phyloP scores from a whole-genome alignment of 306 rosid species.

The Lathyrus oleraceus region DNA sequence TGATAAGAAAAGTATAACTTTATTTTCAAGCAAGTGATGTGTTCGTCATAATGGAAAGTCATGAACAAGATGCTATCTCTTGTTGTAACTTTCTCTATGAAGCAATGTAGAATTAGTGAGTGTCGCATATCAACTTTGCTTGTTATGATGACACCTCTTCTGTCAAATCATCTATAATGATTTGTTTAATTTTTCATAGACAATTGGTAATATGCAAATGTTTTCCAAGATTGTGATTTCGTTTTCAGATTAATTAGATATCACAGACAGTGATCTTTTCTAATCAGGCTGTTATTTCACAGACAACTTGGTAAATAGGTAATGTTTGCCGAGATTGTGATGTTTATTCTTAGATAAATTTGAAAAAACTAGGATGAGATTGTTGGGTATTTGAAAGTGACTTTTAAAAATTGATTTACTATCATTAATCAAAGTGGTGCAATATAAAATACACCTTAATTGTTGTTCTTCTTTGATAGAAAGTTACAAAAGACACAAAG shows the following conservation, averaged over 20 bases:
- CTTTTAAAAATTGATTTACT: not conserved
- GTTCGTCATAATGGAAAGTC: slow-evolving; percentile 37
- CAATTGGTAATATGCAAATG: not conserved
- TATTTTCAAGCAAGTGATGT: slow-evolving; percentile 40
- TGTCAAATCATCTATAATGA: not conserved
- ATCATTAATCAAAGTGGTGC: not conserved
- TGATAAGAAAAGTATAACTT: slow-evolving; percentile 24
- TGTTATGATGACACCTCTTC: not conserved
- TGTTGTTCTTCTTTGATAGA: not conserved
- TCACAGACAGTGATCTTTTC: no score
- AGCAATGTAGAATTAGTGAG: slow-evolving; percentile 43
- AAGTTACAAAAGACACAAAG: not conserved
- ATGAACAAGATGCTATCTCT: slow-evolving; percentile 35
- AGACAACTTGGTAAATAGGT: not conserved
- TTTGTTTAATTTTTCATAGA: not conserved
- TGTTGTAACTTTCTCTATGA: slow-evolving; percentile 31
- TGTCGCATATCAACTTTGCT: not conserved
- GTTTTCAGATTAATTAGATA: no score
- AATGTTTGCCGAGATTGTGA: not conserved
- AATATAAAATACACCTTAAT: not conserved
- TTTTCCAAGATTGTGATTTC: no score
- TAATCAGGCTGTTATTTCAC: no score
- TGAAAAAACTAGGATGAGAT: no score
- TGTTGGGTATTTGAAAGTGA: not conserved
- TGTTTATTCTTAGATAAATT: no score